Percentiles rank a stretch among this genome's conserved stretches.
phyloP scores from a whole-genome alignment of 1,284 basidiomycete species.

The Moniliella sp. region DNA sequence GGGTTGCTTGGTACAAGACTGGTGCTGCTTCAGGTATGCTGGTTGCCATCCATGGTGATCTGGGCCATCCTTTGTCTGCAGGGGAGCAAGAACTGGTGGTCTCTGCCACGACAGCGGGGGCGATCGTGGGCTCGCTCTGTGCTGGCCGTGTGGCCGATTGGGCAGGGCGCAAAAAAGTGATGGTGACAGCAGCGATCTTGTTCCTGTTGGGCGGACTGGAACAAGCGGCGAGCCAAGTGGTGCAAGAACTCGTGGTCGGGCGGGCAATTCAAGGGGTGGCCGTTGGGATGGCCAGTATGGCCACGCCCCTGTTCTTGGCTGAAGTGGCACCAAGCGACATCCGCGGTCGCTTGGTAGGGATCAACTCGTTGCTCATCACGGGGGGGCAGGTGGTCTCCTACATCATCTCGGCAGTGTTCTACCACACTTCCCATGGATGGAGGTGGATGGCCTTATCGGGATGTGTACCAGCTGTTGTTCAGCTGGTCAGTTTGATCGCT shows the following conservation, averaged over 20 bases:
- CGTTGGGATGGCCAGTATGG: slow-evolving; percentile 18
- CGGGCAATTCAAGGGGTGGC: slow-evolving; percentile 15
- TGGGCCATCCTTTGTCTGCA: slow-evolving; percentile 15
- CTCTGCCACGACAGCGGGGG: slow-evolving; percentile 17
- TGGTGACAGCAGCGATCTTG: slow-evolving; percentile 12
- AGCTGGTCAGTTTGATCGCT: slow-evolving; percentile 15
- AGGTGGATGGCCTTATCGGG: slow-evolving; percentile 21
- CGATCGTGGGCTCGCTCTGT: slow-evolving; percentile 14
- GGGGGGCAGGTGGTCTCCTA: slow-evolving; percentile 24
- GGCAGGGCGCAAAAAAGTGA: slow-evolving; percentile 15
- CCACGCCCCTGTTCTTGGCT: slow-evolving; percentile 1
- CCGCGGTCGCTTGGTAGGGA: slow-evolving; percentile 14
- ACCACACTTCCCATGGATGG: slow-evolving; percentile 19
- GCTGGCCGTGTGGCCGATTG: slow-evolving; percentile 14
- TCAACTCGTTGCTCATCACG: slow-evolving; percentile 21
- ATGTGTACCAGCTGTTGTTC: slow-evolving; percentile 13
- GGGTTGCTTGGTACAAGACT: slow-evolving; percentile 9
- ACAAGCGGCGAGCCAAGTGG: slow-evolving; percentile 17
- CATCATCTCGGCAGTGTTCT: slow-evolving; percentile 14
- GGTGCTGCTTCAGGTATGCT: slow-evolving; percentile 17
- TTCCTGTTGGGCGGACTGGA: slow-evolving; percentile 21
- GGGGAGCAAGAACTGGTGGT: slow-evolving; percentile 24
- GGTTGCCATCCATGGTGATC: slow-evolving; percentile 13
- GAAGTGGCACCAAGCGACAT: slow-evolving; percentile 5
- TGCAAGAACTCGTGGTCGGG: slow-evolving; percentile 18